These are phyloP conservation scores for Chrysoporthe austroafricana DNA, from an alignment of 2,329 filamentous ascomycete species.

Conservation along the genomic window DNA sequence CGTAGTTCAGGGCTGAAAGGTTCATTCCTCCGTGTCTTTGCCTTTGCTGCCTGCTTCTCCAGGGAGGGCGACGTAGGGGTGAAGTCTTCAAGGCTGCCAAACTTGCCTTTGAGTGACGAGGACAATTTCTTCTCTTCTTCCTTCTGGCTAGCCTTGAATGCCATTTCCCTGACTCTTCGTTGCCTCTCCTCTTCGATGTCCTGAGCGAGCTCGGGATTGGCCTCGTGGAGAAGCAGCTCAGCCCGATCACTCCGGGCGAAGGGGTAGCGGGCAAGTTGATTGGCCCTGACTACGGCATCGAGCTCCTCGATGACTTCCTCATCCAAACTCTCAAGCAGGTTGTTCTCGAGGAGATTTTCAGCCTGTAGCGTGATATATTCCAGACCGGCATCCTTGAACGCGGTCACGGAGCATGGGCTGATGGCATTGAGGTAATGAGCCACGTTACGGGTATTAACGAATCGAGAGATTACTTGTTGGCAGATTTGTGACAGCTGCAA, in stretches of 20 bases:
- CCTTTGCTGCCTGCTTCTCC: slow-evolving; percentile 52
- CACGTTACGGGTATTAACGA: slow-evolving; percentile 85
- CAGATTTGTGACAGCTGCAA: slow-evolving; percentile 76
- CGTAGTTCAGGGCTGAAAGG: slow-evolving; percentile 69
- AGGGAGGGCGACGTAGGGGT: slow-evolving; percentile 44
- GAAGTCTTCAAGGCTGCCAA: slow-evolving; percentile 69
- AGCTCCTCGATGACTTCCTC: slow-evolving; percentile 80
- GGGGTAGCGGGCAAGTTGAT: slow-evolving; percentile 78
- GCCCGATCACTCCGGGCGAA: slow-evolving; percentile 77
- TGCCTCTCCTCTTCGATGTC: slow-evolving; percentile 72
- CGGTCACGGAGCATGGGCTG: slow-evolving; percentile 77
- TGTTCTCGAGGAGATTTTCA: slow-evolving; percentile 90
- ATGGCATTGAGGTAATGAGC: slow-evolving; percentile 84
- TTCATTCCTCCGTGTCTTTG: slow-evolving; percentile 55
- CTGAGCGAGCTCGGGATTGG: slow-evolving; percentile 63
- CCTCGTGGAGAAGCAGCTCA: slow-evolving; percentile 67
- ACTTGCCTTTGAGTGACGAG: slow-evolving; percentile 62
- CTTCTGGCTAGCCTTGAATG: slow-evolving; percentile 64
- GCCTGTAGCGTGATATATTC: slow-evolving; percentile 92
- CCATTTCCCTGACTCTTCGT: slow-evolving; percentile 75
- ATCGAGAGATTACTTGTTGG: slow-evolving; percentile 80
- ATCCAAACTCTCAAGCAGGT: slow-evolving; percentile 83
- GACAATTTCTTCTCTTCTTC: slow-evolving; percentile 68
- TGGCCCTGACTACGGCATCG: slow-evolving; percentile 77
- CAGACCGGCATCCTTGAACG: slow-evolving; percentile 85